A percentile compares a stretch with the other conserved stretches of the same genome.
Evolutionary conservation across 805 yeast genomes (phyloP).

Genomic region (Clavispora asparagi): DNA sequence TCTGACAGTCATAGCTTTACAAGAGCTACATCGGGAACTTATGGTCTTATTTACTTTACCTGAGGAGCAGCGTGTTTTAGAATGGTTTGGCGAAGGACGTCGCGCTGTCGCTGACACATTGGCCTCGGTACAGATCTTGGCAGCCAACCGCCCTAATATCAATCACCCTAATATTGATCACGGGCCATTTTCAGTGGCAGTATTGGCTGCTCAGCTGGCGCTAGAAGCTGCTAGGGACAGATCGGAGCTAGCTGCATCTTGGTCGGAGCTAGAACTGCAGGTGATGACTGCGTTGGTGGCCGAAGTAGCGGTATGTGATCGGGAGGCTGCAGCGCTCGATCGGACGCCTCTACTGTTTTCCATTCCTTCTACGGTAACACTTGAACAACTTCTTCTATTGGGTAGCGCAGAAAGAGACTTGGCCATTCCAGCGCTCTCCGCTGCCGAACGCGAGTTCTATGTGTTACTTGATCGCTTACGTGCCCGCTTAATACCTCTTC

Average conservation of each 20-base stretch:
- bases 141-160: not conserved
- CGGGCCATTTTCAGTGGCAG: not conserved
- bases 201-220: not conserved
- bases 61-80: conserved; percentile 2
- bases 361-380: not conserved
- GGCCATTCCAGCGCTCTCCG: conserved; percentile 2
- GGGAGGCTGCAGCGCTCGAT: not conserved
- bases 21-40: not conserved
- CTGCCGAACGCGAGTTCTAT: conserved; percentile 1
- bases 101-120: not conserved
- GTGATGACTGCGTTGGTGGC: conserved; percentile 2
- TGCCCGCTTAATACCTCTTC: conserved; percentile 5
- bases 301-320: not conserved
- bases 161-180: not conserved
- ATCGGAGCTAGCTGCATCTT: conserved; percentile 5
- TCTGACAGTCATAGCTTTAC: not conserved
- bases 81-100: not conserved
- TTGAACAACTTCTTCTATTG: not conserved
- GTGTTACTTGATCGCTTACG: conserved; percentile 1
- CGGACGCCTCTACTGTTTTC: not conserved
- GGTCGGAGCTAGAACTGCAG: conserved; percentile 6
- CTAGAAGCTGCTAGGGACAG: not conserved
- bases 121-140: not conserved
- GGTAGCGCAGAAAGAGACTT: not conserved
- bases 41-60: conserved; percentile 4